Evolutionary conservation across 2,329 filamentous ascomycete species (phyloP).

Genomic region (Fusarium sp.): DNA sequence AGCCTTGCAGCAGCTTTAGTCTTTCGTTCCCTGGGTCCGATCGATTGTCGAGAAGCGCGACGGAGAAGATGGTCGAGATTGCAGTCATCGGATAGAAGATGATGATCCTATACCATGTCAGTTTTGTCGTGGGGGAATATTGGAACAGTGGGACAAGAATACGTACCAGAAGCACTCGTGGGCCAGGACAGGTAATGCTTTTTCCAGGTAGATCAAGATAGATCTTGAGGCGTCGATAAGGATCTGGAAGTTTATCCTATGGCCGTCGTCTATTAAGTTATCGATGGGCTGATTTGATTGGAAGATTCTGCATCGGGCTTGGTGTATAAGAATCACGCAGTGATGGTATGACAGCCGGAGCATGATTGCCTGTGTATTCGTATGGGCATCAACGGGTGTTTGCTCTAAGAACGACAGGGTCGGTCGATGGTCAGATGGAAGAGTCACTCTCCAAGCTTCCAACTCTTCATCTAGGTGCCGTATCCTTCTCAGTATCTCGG

Average conservation of each 20-base stretch:
- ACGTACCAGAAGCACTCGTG: slow-evolving; percentile 6
- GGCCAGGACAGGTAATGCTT: neutral
- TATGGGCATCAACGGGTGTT: neutral
- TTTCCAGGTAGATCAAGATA: neutral
- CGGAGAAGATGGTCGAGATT: neutral
- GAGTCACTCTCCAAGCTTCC: slow-evolving; percentile 10
- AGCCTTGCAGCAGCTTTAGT: neutral
- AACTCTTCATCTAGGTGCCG: slow-evolving; percentile 8
- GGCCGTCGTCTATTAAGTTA: accelerated
- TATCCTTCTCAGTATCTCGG: neutral
- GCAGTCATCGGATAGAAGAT: slow-evolving; percentile 11
- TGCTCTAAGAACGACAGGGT: neutral
- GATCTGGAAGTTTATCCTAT: neutral
- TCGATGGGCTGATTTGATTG: accelerated
- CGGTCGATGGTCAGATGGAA: neutral
- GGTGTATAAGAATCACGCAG: neutral
- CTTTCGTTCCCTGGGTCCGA: neutral
- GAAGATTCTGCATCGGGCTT: neutral
- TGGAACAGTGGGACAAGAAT: accelerated
- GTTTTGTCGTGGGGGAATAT: accelerated
- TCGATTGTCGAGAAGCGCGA: neutral
- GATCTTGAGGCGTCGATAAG: slow-evolving; percentile 3
- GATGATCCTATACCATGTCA: neutral
- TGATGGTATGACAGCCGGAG: slow-evolving; percentile 4
- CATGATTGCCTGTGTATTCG: neutral